Conservation (phyloP, 1,139 yeast species). For the Taphrina wiesneri region DNA sequence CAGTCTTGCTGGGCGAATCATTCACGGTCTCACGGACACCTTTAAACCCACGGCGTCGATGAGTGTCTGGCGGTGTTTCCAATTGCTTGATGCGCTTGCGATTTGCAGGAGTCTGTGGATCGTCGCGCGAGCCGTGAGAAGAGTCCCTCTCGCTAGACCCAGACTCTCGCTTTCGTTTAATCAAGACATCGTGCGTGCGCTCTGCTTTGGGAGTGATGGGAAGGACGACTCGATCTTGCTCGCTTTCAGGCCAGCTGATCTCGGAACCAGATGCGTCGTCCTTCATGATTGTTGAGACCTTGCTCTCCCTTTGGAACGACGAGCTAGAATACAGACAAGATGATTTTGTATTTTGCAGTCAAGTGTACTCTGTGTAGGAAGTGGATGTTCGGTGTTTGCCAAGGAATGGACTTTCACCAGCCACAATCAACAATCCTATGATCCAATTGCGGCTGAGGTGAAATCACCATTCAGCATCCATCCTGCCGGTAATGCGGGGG, state of each 20-base stretch:
- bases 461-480: neutral
- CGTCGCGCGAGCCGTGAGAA: neutral
- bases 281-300: neutral
- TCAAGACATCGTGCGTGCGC: neutral
- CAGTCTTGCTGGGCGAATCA: conserved; percentile 1
- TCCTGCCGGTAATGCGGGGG: neutral
- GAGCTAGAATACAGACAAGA: too few species aligned
- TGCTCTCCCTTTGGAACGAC: too few species aligned
- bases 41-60: neutral
- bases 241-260: conserved; percentile 27
- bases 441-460: neutral
- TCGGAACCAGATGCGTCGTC: conserved; percentile 8
- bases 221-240: neutral
- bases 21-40: neutral
- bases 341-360: too few species aligned
- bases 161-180: neutral
- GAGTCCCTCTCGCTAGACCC: neutral
- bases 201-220: conserved; percentile 20
- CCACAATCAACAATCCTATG: too few species aligned
- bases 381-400: neutral
- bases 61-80: conserved; percentile 7
- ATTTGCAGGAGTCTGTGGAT: conserved; percentile 6
- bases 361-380: neutral
- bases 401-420: neutral
- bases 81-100: neutral